These are phyloP conservation scores for Septoria linicola DNA, from an alignment of 2,329 filamentous ascomycete species.

Conservation along the genomic window DNA sequence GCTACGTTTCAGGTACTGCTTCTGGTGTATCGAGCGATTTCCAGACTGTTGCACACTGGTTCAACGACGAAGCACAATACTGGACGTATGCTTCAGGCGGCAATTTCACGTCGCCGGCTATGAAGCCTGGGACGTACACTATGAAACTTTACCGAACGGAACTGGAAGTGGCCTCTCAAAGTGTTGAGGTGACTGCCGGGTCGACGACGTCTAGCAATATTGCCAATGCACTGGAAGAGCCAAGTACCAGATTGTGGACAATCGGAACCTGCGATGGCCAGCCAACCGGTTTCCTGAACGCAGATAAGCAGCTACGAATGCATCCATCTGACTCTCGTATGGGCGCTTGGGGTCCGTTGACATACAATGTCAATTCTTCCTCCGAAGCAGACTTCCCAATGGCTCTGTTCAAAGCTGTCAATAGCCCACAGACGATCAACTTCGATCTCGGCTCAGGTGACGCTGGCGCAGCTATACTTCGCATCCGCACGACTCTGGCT, in stretches of 20 bases:
- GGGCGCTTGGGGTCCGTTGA: slow-evolving; percentile 13
- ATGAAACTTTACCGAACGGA: slow-evolving; percentile 65
- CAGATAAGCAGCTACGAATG: slow-evolving; percentile 66
- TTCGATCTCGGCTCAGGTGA: slow-evolving; percentile 14
- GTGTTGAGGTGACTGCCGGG: slow-evolving; percentile 53
- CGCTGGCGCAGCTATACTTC: slow-evolving; percentile 14
- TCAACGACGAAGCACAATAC: slow-evolving; percentile 63
- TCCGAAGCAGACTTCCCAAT: slow-evolving; percentile 15
- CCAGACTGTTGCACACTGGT: slow-evolving; percentile 63
- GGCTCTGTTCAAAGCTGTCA: slow-evolving; percentile 20
- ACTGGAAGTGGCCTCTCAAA: slow-evolving; percentile 53
- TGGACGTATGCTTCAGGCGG: slow-evolving; percentile 60
- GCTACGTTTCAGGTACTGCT: slow-evolving; percentile 61
- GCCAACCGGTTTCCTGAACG: slow-evolving; percentile 61
- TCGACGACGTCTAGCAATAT: slow-evolving; percentile 52
- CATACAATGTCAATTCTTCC: slow-evolving; percentile 12
- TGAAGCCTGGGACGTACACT: slow-evolving; percentile 69
- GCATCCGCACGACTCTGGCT: slow-evolving; percentile 20
- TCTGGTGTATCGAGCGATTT: slow-evolving; percentile 56
- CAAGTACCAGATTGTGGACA: slow-evolving; percentile 56
- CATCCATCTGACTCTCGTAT: slow-evolving; percentile 55
- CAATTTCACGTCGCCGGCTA: slow-evolving; percentile 61
- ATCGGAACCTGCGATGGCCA: slow-evolving; percentile 67
- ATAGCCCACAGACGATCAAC: slow-evolving; percentile 15
- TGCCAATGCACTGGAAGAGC: slow-evolving; percentile 49